Conservation (phyloP, 2,329 filamentous ascomycete species). For the Fusarium chaquense region DNA sequence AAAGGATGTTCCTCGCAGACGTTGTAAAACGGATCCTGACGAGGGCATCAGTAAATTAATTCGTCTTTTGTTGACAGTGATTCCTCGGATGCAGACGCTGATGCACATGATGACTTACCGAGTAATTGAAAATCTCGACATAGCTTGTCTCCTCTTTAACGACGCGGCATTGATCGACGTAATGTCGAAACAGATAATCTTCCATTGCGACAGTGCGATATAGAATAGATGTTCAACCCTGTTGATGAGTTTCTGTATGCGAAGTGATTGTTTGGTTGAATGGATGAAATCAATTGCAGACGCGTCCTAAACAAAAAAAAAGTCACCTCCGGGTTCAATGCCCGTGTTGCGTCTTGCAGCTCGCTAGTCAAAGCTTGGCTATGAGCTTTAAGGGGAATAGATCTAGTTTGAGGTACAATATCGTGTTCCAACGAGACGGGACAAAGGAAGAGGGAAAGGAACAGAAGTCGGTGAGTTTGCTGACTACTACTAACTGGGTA, state of each 20-base stretch:
- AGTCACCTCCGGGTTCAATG: slow-evolving; percentile 22
- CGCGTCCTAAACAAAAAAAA: slow-evolving; percentile 22
- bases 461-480: slow-evolving; percentile 34
- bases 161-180: slow-evolving; percentile 61
- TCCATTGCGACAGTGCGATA: slow-evolving; percentile 59
- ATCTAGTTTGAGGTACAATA: background rate
- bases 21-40: slow-evolving; percentile 64
- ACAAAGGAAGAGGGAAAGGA: background rate
- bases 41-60: slow-evolving; percentile 11
- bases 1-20: slow-evolving; percentile 64
- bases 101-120: slow-evolving; percentile 55
- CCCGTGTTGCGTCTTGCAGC: slow-evolving; percentile 16
- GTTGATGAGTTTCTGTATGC: slow-evolving; percentile 1
- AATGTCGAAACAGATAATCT: slow-evolving; percentile 67
- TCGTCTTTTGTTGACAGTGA: background rate
- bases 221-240: background rate
- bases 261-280: background rate
- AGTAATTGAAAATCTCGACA: slow-evolving; percentile 70
- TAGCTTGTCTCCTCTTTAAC: slow-evolving; percentile 67
- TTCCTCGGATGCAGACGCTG: background rate
- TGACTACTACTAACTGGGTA: background rate
- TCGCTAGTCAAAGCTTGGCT: slow-evolving; percentile 38
- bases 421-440: slow-evolving; percentile 1
- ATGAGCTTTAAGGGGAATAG: background rate
- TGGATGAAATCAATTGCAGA: slow-evolving; percentile 8